Evolutionary conservation across 2,329 filamentous ascomycete genomes (phyloP).

Genomic region (Aaosphaeria arxii): DNA sequence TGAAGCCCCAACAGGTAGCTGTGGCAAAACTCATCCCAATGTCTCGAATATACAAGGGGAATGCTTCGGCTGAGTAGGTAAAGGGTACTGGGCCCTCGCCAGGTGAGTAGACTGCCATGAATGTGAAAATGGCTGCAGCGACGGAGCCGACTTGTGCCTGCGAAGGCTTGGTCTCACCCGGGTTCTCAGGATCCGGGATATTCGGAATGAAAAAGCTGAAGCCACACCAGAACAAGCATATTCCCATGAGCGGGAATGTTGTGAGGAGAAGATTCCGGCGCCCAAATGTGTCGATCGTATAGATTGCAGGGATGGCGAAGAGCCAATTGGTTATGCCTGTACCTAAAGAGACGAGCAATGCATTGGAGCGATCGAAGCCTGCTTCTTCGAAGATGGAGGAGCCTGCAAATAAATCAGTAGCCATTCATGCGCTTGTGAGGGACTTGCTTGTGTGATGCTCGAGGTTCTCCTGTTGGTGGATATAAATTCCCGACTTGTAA

Average conservation of each 20-base stretch:
- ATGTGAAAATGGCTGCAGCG: slow-evolving; percentile 46
- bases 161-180: slow-evolving; percentile 3
- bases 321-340: slow-evolving; percentile 47
- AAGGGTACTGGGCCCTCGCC: slow-evolving; percentile 29
- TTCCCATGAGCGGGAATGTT: slow-evolving; percentile 48
- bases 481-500: too few relatives aligned
- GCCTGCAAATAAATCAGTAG: background rate
- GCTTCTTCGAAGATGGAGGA: slow-evolving; percentile 30
- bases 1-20: slow-evolving; percentile 58
- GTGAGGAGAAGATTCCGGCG: slow-evolving; percentile 43
- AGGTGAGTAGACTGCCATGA: slow-evolving; percentile 45
- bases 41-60: slow-evolving; percentile 45
- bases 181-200: background rate
- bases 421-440: slow-evolving; percentile 6
- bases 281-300: slow-evolving; percentile 45
- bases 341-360: slow-evolving; percentile 40
- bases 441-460: background rate
- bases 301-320: slow-evolving; percentile 45
- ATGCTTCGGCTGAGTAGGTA: slow-evolving; percentile 43
- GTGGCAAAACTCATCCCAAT: slow-evolving; percentile 44
- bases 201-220: slow-evolving; percentile 24
- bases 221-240: slow-evolving; percentile 32
- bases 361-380: slow-evolving; percentile 33
- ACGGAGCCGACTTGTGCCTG: slow-evolving; percentile 30
- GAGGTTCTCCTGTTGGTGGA: background rate